Evolutionary conservation across 2,329 filamentous ascomycete genomes (phyloP).

Genomic region (Alternaria triticimaculans): DNA sequence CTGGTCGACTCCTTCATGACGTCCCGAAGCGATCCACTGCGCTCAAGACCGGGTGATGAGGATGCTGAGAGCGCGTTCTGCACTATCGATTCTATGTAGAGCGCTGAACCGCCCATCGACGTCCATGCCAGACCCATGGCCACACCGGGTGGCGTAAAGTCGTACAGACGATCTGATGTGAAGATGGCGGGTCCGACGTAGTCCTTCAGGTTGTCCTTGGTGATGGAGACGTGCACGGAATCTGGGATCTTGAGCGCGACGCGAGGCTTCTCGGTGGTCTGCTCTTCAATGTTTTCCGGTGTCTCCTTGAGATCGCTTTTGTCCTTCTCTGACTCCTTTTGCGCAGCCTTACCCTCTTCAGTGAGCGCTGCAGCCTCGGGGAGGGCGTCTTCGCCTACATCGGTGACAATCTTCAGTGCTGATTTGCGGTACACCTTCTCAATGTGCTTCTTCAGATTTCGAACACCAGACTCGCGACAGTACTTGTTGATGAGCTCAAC

Average conservation of each 20-base stretch:
- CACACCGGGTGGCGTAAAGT: conserved; percentile 89
- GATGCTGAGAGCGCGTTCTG: conserved; percentile 78
- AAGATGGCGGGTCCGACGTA: conserved; percentile 96
- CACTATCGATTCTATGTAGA: conserved; percentile 96
- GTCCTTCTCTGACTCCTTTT: conserved; percentile 74
- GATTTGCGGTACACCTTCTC: conserved; percentile 99
- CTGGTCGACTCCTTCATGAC: conserved; percentile 98
- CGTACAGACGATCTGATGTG: conserved; percentile 93
- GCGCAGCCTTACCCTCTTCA: conserved; percentile 80
- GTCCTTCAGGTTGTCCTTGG: conserved; percentile 89
- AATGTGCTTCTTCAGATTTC: conserved; percentile 98
- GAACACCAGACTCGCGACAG: conserved; percentile 94
- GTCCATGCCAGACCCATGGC: conserved; percentile 99
- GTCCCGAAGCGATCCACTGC: conserved; percentile 91
- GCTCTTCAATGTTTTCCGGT: conserved; percentile 61
- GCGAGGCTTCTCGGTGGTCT: conserved; percentile 71
- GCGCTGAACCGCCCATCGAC: conserved; percentile 91
- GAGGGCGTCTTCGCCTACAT: conserved; percentile 83
- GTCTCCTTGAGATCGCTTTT: conserved; percentile 68
- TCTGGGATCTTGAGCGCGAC: conserved; percentile 84
- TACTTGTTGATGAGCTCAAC: conserved; percentile 98
- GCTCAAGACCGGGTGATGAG: conserved; percentile 81
- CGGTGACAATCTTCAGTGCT: conserved; percentile 94
- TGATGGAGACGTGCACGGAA: conserved; percentile 82
- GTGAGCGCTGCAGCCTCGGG: conserved; percentile 84